Percentiles rank a stretch among this genome's conserved stretches.
phyloP scores from a whole-genome alignment of 768 basidiomycete genomes.

The Boletus rubescentipes region DNA sequence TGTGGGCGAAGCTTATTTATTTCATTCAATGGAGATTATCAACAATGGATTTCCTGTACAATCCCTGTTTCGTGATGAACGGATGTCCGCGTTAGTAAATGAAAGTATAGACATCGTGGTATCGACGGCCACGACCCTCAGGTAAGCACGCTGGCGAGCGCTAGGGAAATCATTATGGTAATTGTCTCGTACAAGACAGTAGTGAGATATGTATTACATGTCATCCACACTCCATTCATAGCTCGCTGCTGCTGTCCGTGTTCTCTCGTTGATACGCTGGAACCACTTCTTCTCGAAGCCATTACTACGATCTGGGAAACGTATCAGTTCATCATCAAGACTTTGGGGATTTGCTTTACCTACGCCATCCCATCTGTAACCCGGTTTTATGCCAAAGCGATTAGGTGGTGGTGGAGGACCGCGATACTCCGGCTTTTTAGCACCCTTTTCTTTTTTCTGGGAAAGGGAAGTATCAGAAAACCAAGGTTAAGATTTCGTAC shows the following conservation, averaged over 20 bases:
- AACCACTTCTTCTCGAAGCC: slow-evolving; percentile 94
- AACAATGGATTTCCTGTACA: neutral
- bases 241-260: slow-evolving; percentile 67
- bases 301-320: slow-evolving; percentile 72
- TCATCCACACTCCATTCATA: slow-evolving; percentile 91
- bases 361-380: slow-evolving; percentile 98
- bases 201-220: slow-evolving; percentile 55
- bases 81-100: neutral
- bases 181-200: neutral
- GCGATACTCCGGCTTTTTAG: slow-evolving; percentile 78
- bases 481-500: neutral
- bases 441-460: slow-evolving; percentile 79
- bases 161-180: neutral
- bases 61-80: slow-evolving; percentile 2
- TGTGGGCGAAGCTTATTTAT: slow-evolving; percentile 25
- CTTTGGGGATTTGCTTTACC: slow-evolving; percentile 48
- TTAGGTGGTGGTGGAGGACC: slow-evolving; percentile 93
- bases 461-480: slow-evolving; percentile 6
- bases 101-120: neutral
- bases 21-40: slow-evolving; percentile 4
- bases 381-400: slow-evolving; percentile 92
- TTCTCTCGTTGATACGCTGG: slow-evolving; percentile 75
- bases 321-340: slow-evolving; percentile 2
- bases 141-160: neutral
- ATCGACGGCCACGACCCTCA: neutral